Evolutionary conservation across 2,329 filamentous ascomycete genomes (phyloP).

Genomic region (Verticillium tricorpus): DNA sequence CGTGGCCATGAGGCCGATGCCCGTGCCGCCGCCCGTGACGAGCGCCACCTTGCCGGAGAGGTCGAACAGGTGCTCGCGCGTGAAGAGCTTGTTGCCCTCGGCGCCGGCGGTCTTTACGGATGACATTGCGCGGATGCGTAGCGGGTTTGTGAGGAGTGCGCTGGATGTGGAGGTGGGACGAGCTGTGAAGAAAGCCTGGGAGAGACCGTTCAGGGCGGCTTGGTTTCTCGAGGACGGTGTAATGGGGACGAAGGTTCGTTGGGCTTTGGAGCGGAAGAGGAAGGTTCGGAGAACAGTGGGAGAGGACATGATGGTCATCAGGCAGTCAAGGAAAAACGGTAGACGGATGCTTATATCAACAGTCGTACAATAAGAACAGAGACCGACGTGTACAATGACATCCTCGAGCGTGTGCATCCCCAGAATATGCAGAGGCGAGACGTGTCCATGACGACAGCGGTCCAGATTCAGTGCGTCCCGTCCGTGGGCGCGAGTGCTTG

Average conservation of each 20-base stretch:
- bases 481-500: not conserved
- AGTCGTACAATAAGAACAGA: not conserved
- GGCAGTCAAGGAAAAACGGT: not conserved
- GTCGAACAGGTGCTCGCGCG: slow-evolving; percentile 34
- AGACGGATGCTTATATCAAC: not conserved
- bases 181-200: not conserved
- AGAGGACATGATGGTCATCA: not conserved
- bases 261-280: not conserved
- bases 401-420: not conserved
- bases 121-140: slow-evolving; percentile 5
- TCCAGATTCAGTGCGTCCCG: not conserved
- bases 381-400: not conserved
- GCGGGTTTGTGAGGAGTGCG: not conserved
- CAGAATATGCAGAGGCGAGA: not conserved
- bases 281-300: not conserved
- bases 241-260: not conserved
- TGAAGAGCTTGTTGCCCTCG: slow-evolving; percentile 24
- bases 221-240: not conserved
- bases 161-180: not conserved
- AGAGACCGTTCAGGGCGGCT: not conserved
- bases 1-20: slow-evolving; percentile 65
- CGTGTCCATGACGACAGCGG: not conserved
- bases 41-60: slow-evolving; percentile 38
- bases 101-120: slow-evolving; percentile 11
- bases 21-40: slow-evolving; percentile 49